phyloP scores from a whole-genome alignment of 495 filamentous ascomycete species.

The Elasticomyces elasticus region DNA sequence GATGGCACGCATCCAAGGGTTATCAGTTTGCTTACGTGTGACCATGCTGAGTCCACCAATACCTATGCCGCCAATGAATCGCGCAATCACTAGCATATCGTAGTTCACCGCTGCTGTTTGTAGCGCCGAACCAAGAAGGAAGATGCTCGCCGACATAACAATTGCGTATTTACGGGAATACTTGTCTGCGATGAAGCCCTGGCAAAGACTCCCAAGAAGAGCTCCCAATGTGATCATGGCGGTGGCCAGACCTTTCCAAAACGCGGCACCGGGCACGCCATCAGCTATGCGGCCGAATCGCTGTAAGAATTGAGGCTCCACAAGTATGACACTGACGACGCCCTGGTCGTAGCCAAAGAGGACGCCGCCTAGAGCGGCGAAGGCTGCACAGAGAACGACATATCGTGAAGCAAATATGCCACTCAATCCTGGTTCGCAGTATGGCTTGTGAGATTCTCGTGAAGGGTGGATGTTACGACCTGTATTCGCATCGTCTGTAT shows the following conservation, averaged over 20 bases:
- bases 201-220: conserved; percentile 41
- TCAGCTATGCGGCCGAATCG: conserved; percentile 40
- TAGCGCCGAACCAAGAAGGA: conserved; percentile 44
- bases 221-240: conserved; percentile 54
- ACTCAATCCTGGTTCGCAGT: conserved; percentile 1
- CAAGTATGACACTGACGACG: conserved; percentile 47
- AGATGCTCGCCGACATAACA: conserved; percentile 46
- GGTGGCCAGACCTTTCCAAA: conserved; percentile 51
- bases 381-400: conserved; percentile 44
- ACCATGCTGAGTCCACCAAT: conserved; percentile 43
- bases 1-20: no score
- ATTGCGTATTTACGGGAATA: conserved; percentile 50
- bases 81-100: conserved; percentile 48
- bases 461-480: no score
- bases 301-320: conserved; percentile 48
- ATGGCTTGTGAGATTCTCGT: neutral
- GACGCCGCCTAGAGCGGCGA: conserved; percentile 47
- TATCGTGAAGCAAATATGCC: conserved; percentile 43
- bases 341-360: conserved; percentile 49
- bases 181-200: conserved; percentile 50
- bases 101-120: conserved; percentile 48
- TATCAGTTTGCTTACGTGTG: no score
- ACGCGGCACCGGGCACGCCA: conserved; percentile 38
- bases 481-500: neutral
- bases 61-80: conserved; percentile 52